Conservation (phyloP, 108 stramenopile genomes). For the Fragilariopsis cylindrus region DNA sequence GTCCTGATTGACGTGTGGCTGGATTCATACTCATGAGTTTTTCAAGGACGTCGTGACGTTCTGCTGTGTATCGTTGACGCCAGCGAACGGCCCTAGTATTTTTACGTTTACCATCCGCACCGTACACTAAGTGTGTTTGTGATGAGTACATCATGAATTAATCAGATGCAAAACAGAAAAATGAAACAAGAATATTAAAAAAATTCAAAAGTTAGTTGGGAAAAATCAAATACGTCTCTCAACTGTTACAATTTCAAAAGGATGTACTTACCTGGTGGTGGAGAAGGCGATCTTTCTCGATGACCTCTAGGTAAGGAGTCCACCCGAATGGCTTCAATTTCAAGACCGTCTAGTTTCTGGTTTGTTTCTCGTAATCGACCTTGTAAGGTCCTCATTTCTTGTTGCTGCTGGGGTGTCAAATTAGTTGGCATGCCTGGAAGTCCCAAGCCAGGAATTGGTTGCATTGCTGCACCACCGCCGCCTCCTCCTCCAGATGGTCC, state of each 20-base stretch:
- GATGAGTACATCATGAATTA: background rate
- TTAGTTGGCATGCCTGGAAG: slow-evolving; percentile 59
- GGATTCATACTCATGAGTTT: slow-evolving; percentile 82
- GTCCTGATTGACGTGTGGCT: slow-evolving; percentile 46
- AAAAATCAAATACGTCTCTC: background rate
- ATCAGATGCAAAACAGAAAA: background rate
- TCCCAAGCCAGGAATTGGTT: slow-evolving; percentile 37
- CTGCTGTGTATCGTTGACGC: slow-evolving; percentile 81
- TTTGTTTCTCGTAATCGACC: slow-evolving; percentile 63
- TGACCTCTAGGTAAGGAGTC: slow-evolving; percentile 79
- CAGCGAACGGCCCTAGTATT: slow-evolving; percentile 97
- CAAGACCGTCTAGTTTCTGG: slow-evolving; percentile 59
- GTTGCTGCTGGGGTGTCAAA: slow-evolving; percentile 46
- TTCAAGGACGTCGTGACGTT: slow-evolving; percentile 87
- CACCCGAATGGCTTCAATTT: slow-evolving; percentile 69
- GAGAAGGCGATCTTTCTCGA: slow-evolving; percentile 84
- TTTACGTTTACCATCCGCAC: slow-evolving; percentile 89
- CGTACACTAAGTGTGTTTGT: slow-evolving; percentile 64
- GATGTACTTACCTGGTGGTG: slow-evolving; percentile 68
- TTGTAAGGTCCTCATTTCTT: slow-evolving; percentile 47
- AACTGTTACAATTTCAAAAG: background rate
- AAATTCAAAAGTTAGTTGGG: background rate
- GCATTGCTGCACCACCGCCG: slow-evolving; percentile 27
- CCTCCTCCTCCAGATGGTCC: slow-evolving; percentile 22
- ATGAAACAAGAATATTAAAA: background rate